These are phyloP conservation scores for Debaryomycetaceae sp. DNA, from an alignment of 1,139 yeast genomes.

Conservation along the genomic window DNA sequence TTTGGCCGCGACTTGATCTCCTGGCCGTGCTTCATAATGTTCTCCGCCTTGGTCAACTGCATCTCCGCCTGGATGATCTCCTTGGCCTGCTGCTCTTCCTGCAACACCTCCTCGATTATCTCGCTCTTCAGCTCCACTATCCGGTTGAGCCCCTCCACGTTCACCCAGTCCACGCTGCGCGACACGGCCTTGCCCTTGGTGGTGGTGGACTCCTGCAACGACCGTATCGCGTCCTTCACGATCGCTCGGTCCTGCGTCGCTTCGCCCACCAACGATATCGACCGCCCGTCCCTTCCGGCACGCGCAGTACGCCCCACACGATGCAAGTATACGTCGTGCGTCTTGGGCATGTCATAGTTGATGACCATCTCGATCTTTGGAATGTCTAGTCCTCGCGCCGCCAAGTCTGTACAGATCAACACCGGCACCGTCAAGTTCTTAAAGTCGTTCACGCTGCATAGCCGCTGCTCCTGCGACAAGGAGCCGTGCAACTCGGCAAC, in stretches of 20 bases:
- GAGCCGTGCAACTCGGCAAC: slow-evolving; percentile 95
- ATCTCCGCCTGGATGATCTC: slow-evolving; percentile 82
- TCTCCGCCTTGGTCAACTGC: slow-evolving; percentile 79
- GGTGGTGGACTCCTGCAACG: slow-evolving; percentile 27
- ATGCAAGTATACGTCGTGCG: slow-evolving; percentile 82
- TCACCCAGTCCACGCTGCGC: slow-evolving; percentile 77
- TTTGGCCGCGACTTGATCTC: slow-evolving; percentile 87
- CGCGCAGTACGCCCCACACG: slow-evolving; percentile 99
- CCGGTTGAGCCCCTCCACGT: slow-evolving; percentile 58
- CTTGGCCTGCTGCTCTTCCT: slow-evolving; percentile 83
- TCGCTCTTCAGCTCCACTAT: slow-evolving; percentile 49
- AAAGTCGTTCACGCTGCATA: slow-evolving; percentile 71
- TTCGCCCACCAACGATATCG: slow-evolving; percentile 92
- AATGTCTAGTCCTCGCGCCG: slow-evolving; percentile 98
- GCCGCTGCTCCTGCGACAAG: slow-evolving; percentile 89
- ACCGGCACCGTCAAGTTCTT: slow-evolving; percentile 76
- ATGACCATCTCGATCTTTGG: slow-evolving; percentile 92
- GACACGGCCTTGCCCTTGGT: slow-evolving; percentile 55
- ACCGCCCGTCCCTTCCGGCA: slow-evolving; percentile 93
- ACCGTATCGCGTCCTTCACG: slow-evolving; percentile 76
- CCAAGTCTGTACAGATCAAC: slow-evolving; percentile 90
- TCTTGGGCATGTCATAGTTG: slow-evolving; percentile 92
- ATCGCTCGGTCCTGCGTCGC: slow-evolving; percentile 72
- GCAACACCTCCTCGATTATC: slow-evolving; percentile 63
- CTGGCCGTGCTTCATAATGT: slow-evolving; percentile 63